These are phyloP conservation scores for Pythium brassicae DNA, from an alignment of 352 stramenopile genomes.

Conservation along the genomic window DNA sequence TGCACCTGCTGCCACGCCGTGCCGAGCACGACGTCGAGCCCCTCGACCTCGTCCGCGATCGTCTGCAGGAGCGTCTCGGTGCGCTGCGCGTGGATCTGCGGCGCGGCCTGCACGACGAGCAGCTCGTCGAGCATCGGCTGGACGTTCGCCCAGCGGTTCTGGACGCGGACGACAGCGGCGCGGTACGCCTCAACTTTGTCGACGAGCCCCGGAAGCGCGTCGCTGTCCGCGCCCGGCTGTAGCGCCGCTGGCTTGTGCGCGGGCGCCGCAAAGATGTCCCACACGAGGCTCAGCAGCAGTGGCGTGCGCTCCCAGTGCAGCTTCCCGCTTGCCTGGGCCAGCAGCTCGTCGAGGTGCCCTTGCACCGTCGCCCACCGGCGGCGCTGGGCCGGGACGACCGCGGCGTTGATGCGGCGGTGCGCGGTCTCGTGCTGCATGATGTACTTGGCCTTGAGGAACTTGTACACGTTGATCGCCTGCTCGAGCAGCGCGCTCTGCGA, in stretches of 20 bases:
- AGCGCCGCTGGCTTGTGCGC: slow-evolving; percentile 14
- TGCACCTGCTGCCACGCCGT: slow-evolving; percentile 61
- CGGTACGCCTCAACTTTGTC: slow-evolving; percentile 42
- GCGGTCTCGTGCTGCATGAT: slow-evolving; percentile 53
- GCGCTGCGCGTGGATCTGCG: slow-evolving; percentile 50
- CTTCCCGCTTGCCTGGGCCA: slow-evolving; percentile 34
- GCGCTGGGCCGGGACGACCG: slow-evolving; percentile 57
- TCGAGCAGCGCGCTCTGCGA: slow-evolving; percentile 62
- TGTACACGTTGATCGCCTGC: slow-evolving; percentile 59
- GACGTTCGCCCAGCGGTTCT: slow-evolving; percentile 66
- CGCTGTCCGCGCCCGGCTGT: slow-evolving; percentile 17
- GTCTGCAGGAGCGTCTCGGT: slow-evolving; percentile 40
- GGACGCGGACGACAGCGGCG: slow-evolving; percentile 41
- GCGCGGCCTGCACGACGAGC: slow-evolving; percentile 37
- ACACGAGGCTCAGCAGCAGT: slow-evolving; percentile 57
- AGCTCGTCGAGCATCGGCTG: slow-evolving; percentile 64
- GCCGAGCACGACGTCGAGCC: slow-evolving; percentile 52
- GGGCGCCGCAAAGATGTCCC: slow-evolving; percentile 60
- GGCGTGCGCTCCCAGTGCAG: slow-evolving; percentile 67
- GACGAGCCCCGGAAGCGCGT: slow-evolving; percentile 29
- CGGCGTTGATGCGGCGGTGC: slow-evolving; percentile 47
- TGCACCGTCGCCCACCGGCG: slow-evolving; percentile 59
- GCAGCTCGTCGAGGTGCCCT: slow-evolving; percentile 50
- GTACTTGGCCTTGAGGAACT: slow-evolving; percentile 54
- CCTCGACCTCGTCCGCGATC: slow-evolving; percentile 48